These are phyloP conservation scores for Skeletonema grethae DNA, from an alignment of 108 stramenopile genomes.

Conservation along the genomic window DNA sequence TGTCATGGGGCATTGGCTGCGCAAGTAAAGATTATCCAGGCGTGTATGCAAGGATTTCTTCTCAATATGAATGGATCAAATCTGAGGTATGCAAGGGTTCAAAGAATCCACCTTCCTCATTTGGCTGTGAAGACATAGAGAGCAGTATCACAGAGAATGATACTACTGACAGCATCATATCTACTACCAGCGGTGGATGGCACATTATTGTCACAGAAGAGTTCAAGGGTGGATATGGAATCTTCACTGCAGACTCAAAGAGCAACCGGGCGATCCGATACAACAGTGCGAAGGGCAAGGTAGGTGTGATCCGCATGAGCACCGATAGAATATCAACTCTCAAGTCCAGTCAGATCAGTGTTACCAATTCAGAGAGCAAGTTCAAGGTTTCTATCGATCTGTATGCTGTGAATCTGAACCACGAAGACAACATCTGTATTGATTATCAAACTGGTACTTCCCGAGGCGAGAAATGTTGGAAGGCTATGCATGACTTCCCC, in stretches of 20 bases:
- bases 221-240: slow-evolving; percentile 1
- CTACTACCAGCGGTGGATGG: background rate
- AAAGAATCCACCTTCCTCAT: slow-evolving; percentile 4
- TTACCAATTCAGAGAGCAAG: background rate
- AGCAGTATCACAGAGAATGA: background rate
- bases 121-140: slow-evolving; percentile 3
- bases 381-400: background rate
- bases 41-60: slow-evolving; percentile 46
- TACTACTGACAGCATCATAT: background rate
- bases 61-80: slow-evolving; percentile 45
- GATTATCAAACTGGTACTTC: slow-evolving; percentile 2
- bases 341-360: slow-evolving; percentile 8
- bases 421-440: slow-evolving; percentile 1
- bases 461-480: slow-evolving; percentile 1
- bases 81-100: slow-evolving; percentile 19
- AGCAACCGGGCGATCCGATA: slow-evolving; percentile 3
- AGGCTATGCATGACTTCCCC: background rate
- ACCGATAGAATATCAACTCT: background rate
- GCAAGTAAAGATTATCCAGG: slow-evolving; percentile 49
- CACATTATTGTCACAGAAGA: background rate
- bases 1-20: slow-evolving; percentile 63
- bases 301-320: slow-evolving; percentile 4
- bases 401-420: background rate
- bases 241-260: background rate
- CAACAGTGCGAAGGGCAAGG: background rate